These are phyloP conservation scores for Stemphylium beticola DNA, from an alignment of 2,329 filamentous ascomycete species.

Conservation along the genomic window DNA sequence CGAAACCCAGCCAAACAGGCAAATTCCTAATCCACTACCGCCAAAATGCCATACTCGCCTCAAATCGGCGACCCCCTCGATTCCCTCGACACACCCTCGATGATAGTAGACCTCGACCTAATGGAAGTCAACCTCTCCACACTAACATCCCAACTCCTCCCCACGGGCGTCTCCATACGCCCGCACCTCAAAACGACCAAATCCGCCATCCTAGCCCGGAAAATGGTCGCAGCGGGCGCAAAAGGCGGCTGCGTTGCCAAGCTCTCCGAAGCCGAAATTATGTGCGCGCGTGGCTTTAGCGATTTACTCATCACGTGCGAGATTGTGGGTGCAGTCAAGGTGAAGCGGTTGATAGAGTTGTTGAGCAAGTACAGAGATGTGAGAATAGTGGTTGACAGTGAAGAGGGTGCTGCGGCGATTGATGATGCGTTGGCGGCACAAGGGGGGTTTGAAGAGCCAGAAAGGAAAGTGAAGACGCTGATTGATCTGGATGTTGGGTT, in stretches of 20 bases:
- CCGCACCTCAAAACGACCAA: slow-evolving; percentile 64
- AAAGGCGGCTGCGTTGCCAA: slow-evolving; percentile 61
- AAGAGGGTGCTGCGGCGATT: slow-evolving; percentile 54
- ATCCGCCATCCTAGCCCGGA: slow-evolving; percentile 53
- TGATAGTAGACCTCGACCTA: slow-evolving; percentile 61
- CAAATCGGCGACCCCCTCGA: slow-evolving; percentile 53
- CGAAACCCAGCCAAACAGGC: too few relatives aligned
- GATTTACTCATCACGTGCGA: slow-evolving; percentile 61
- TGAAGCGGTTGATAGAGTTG: slow-evolving; percentile 54
- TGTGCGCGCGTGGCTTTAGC: slow-evolving; percentile 53
- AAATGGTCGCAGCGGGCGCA: slow-evolving; percentile 55
- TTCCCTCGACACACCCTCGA: slow-evolving; percentile 61
- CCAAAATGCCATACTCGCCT: slow-evolving; percentile 47
- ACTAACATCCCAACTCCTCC: slow-evolving; percentile 54
- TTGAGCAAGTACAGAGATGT: slow-evolving; percentile 49
- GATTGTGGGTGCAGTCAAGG: slow-evolving; percentile 57
- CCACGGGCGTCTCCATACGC: slow-evolving; percentile 55
- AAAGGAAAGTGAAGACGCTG: slow-evolving; percentile 49
- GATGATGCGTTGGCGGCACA: slow-evolving; percentile 49
- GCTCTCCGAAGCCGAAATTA: slow-evolving; percentile 52
- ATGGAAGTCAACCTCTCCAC: slow-evolving; percentile 60
- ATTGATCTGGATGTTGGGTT: slow-evolving; percentile 60
- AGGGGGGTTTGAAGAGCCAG: slow-evolving; percentile 42
- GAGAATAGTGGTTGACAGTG: slow-evolving; percentile 58
- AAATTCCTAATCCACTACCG: not conserved